Conservation (phyloP, 2,329 filamentous ascomycete genomes). For the Ceratocystis alfenasii region DNA sequence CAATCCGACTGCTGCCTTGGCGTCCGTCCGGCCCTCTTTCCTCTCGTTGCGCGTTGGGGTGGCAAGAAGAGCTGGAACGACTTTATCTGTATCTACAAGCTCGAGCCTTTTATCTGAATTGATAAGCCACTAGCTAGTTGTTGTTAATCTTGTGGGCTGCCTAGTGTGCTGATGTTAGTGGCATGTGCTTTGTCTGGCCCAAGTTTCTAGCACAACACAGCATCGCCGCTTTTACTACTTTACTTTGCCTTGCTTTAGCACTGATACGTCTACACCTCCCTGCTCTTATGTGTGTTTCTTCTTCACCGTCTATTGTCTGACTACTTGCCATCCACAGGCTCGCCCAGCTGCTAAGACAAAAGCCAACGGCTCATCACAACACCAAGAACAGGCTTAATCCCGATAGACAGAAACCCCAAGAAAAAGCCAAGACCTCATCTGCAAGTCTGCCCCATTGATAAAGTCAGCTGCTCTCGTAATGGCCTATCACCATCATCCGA, state of each 20-base stretch:
- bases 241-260: neutral
- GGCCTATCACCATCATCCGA: neutral
- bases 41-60: neutral
- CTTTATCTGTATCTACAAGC: neutral
- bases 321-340: neutral
- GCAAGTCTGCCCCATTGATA: conserved; percentile 7
- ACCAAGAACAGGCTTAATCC: neutral
- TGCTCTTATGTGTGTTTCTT: neutral
- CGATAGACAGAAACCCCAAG: conserved; percentile 7
- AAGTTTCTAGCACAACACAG: neutral
- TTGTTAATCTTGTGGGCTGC: neutral
- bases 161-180: conserved; percentile 5
- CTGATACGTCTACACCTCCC: neutral
- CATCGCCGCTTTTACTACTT: neutral
- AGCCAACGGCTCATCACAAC: neutral
- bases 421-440: conserved; percentile 19
- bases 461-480: conserved; percentile 10
- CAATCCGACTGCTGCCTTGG: neutral
- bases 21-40: conserved; percentile 2
- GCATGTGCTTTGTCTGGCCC: conserved; percentile 1
- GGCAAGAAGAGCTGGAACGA: neutral
- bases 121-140: too few relatives aligned
- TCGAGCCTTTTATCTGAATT: too few relatives aligned
- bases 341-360: neutral
- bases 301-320: conserved; percentile 5